Conservation (phyloP, 306 rosid species). For the Fragaria nilgerrensis region DNA sequence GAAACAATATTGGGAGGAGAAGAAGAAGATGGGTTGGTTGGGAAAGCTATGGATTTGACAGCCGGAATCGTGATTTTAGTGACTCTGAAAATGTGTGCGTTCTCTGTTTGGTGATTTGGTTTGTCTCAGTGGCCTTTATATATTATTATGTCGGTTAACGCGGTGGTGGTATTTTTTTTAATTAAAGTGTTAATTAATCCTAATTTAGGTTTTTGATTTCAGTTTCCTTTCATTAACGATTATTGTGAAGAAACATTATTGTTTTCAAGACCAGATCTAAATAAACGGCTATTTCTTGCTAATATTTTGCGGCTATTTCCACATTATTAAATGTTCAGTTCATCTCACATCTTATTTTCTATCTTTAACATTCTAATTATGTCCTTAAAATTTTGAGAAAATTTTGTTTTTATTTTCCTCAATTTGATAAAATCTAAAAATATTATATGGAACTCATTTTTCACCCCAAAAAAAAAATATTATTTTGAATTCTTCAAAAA, state of each 20-base stretch:
- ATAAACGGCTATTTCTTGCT: background rate
- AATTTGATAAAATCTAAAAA: no score
- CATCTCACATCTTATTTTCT: no score
- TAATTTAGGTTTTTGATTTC: background rate
- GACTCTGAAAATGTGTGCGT: background rate
- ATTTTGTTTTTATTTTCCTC: no score
- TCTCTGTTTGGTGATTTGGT: background rate
- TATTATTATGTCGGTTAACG: background rate
- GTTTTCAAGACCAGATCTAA: background rate
- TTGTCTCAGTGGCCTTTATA: background rate
- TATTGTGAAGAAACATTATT: background rate
- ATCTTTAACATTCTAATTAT: no score
- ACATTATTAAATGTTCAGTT: no score
- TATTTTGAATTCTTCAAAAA: no score
- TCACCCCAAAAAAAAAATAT: no score
- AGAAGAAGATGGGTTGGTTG: background rate
- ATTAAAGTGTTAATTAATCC: background rate
- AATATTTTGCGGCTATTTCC: no score
- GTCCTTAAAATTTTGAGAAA: no score
- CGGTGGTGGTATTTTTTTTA: background rate
- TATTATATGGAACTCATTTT: no score
- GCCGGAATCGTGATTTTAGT: background rate
- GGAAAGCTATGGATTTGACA: constrained; percentile 20
- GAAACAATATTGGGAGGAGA: background rate
- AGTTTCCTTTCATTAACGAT: background rate